phyloP scores from a whole-genome alignment of 768 basidiomycete species.

The Amanita jacksonii region DNA sequence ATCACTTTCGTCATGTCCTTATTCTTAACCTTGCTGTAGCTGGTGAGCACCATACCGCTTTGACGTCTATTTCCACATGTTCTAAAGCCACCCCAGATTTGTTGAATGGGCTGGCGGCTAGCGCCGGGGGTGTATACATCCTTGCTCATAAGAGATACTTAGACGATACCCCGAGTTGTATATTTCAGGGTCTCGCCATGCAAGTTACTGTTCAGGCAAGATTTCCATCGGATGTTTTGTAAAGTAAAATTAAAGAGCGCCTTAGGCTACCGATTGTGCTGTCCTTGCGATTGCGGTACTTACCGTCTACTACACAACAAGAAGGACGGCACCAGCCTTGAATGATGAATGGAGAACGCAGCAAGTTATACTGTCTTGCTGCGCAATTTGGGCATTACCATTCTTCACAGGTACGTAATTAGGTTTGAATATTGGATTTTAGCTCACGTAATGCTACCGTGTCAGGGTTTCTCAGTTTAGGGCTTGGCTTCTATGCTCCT shows the following conservation, averaged over 20 bases:
- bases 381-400: background rate
- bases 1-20: constrained; percentile 12
- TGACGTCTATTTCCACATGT: too few species aligned
- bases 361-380: background rate
- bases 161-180: background rate
- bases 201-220: constrained; percentile 1
- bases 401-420: background rate
- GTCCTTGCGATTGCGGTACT: constrained; percentile 12
- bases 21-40: constrained; percentile 12
- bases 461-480: constrained; percentile 11
- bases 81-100: constrained; percentile 6
- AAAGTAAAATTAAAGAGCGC: background rate
- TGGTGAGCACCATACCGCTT: constrained; percentile 3
- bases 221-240: too few species aligned
- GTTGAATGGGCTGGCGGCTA: constrained; percentile 8
- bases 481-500: constrained; percentile 12
- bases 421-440: background rate
- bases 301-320: constrained; percentile 12
- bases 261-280: constrained; percentile 11
- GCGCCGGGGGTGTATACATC: constrained; percentile 11
- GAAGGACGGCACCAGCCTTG: background rate
- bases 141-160: constrained; percentile 2
- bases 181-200: background rate
- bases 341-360: background rate
- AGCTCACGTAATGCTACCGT: background rate